Evolutionary conservation across 2,329 filamentous ascomycete genomes (phyloP), one percentile per base, ranked within the genome.

Genomic region (Periconia sp.): DNA sequence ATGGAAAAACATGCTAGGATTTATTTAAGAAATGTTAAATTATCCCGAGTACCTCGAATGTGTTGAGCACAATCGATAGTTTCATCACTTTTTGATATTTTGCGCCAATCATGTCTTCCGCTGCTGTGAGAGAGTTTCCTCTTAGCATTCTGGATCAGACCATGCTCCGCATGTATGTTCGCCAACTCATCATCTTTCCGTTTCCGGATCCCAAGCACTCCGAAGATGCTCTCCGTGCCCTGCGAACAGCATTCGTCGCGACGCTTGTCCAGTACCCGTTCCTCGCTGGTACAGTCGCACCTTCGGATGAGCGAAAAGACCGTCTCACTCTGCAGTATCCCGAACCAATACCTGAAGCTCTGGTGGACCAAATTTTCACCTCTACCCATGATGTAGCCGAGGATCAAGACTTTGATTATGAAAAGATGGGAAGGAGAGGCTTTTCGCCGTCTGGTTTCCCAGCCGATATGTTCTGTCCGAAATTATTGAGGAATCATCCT

Each of bases 141-240:
- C 37, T 61, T 8, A 53, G 49, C 10, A 21, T 50, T 31, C 16
- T 50, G 6, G 57, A 61, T 15, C 52, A 59, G 23, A 52, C 48
- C 19, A 44, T 45, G 32, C 44, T 53, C 13, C 48, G 57, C 26
- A 38, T 50, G 4, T 54, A 57, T 25, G 45, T 43, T 6, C 56
- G 43, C 21, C 46, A 45, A 10, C 48, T 56, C 17, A 35, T 52
- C 17, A 35, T 57, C 12, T 59, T 57, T 24, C 35, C 45, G 11
- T 56, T 59, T 19, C 44, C 49, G 3, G 57, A 54, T 25, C 22
- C 24, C 4, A 36, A 6, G 5, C 23, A 40, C n/a, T 23, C 30
- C n/a, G 36, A 54, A 18, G 42, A 30, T 22, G 53, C 55, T 4
- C 30, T 52, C 34, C 17, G 36, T 8, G 46, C 40, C 10, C 52